These are phyloP conservation scores for Didymella arachidicola DNA, from an alignment of 2,329 filamentous ascomycete species.

Conservation along the genomic window DNA sequence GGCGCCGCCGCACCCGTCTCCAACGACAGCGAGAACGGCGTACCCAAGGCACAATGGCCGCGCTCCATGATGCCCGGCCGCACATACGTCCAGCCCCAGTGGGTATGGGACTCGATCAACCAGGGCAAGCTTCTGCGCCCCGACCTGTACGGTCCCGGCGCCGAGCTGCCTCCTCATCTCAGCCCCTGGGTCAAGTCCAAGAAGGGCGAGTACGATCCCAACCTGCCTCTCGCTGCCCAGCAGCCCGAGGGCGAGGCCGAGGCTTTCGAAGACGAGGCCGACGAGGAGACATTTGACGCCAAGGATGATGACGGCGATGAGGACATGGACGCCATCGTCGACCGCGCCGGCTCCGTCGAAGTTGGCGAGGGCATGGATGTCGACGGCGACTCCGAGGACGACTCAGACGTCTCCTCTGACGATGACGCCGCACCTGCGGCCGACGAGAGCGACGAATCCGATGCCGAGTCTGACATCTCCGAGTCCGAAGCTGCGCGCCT, in stretches of 20 bases:
- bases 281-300: slow-evolving; percentile 50
- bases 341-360: slow-evolving; percentile 55
- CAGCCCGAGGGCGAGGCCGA: slow-evolving; percentile 86
- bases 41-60: slow-evolving; percentile 56
- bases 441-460: slow-evolving; percentile 59
- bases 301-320: slow-evolving; percentile 53
- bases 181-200: slow-evolving; percentile 93
- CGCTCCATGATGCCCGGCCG: slow-evolving; percentile 87
- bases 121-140: slow-evolving; percentile 86
- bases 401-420: slow-evolving; percentile 56
- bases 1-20: slow-evolving; percentile 51
- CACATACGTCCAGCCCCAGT: slow-evolving; percentile 94
- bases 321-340: slow-evolving; percentile 42
- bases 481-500: slow-evolving; percentile 68
- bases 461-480: slow-evolving; percentile 55
- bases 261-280: slow-evolving; percentile 66
- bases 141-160: slow-evolving; percentile 88
- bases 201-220: slow-evolving; percentile 91
- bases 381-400: slow-evolving; percentile 55
- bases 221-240: slow-evolving; percentile 82
- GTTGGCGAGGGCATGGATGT: slow-evolving; percentile 60
- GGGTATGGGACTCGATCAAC: slow-evolving; percentile 98
- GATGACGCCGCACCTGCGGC: slow-evolving; percentile 42
- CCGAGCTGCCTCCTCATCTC: slow-evolving; percentile 88
- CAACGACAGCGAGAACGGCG: slow-evolving; percentile 63